Base-by-base conservation (phyloP, 108 stramenopile species). In the Skeletonema potamos region DNA sequence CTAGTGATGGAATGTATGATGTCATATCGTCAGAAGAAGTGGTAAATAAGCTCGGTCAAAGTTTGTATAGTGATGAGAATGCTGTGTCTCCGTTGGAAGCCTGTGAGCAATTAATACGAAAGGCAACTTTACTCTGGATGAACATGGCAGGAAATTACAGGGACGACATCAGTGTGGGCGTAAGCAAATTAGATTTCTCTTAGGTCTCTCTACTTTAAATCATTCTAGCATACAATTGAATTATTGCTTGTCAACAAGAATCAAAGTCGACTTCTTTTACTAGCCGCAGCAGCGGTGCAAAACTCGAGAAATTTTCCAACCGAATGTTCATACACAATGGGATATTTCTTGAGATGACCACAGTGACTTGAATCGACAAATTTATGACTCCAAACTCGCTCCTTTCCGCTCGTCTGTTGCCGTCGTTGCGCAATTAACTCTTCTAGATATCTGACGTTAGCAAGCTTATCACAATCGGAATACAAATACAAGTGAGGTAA, bases 1-100 rank as follows among this genome's bases (percentile, higher is more conserved):
- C 87, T 24, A 86, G 82, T 69, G 92, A 92, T 82, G 92, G 92
- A 22, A 4, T 92, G 4, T 90, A 73, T 64, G 92, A 89, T 66
- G 64, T 79, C 1, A 55, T 79, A 37, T 9, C 71, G 6, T 54
- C 54, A 15, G 71, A 73, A 0, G 34, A 43, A 43, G 78, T 79
- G 9, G 71, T 61, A 36, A 34, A 63, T 34, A 58, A 66, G 3
- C 33, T 79, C 17, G 71, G 78, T 37, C 43, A 63, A 57, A 68
- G 66, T 32, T 39, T 79, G 56, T 79, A 72, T 37, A 54, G 61
- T 55, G 43, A 60, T 51, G 33, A 29, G 24, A 28, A 15, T 46
- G 24, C 0, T 11, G 20, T 37, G 9, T 57, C 57, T 57, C 59
- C 70, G 11, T 27, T 66, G 48, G 70, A 54, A 29, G 59, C 62